Evolutionary conservation across 2,329 filamentous ascomycete genomes (phyloP).

Genomic region (Curvularia eragrostidis): DNA sequence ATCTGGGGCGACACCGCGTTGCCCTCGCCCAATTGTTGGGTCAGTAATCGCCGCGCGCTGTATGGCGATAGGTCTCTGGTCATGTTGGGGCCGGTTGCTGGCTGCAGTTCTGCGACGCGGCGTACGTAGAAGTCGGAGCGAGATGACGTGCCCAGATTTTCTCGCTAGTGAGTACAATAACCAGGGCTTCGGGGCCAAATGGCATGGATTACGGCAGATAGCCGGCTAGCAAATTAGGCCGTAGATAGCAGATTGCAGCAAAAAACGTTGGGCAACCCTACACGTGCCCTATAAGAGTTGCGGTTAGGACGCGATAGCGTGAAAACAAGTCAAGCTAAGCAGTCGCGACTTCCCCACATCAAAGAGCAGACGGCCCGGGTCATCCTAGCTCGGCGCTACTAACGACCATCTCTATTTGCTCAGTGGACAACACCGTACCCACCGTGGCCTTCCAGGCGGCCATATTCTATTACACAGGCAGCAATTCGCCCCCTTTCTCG

Average conservation of each 20-base stretch:
- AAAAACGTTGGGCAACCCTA: background rate
- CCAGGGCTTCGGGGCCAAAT: conserved; percentile 2
- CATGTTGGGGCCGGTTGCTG: conserved; percentile 23
- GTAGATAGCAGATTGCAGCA: background rate
- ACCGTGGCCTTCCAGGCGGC: conserved; percentile 13
- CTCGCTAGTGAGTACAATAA: conserved; percentile 8
- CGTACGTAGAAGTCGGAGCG: conserved; percentile 11
- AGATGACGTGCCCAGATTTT: conserved; percentile 21
- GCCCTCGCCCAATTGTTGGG: conserved; percentile 31
- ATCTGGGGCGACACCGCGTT: conserved; percentile 24
- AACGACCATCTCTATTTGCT: too few relatives aligned
- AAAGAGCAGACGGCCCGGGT: conserved; percentile 9
- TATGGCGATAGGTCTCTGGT: conserved; percentile 42
- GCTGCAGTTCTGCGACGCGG: conserved; percentile 10
- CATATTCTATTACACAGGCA: conserved; percentile 6
- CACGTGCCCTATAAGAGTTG: background rate
- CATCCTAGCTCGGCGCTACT: too few relatives aligned
- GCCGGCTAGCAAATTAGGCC: conserved; percentile 15
- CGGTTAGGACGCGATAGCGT: background rate
- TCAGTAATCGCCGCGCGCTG: conserved; percentile 42
- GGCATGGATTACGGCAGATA: conserved; percentile 10
- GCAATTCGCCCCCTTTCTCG: conserved; percentile 3
- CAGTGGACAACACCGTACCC: conserved; percentile 2
- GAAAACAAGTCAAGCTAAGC: conserved; percentile 5
- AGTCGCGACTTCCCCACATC: conserved; percentile 16